These are phyloP conservation scores for Bryoerythrophyllum caledonicum DNA, from an alignment of 225 moss, liverwort and hornwort genomes.

Conservation along the genomic window DNA sequence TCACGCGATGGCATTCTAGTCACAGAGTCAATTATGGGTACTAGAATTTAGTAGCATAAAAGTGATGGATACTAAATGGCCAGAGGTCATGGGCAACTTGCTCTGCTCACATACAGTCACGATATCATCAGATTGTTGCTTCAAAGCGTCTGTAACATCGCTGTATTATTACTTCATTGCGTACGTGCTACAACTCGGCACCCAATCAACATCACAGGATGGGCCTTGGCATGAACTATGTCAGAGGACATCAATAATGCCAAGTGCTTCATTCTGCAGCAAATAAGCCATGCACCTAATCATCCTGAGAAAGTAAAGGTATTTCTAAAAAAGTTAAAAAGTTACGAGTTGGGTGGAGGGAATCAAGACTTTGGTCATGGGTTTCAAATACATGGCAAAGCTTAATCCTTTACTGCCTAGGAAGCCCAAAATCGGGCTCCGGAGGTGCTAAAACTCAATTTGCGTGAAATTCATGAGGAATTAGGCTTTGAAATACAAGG, in stretches of 20 bases:
- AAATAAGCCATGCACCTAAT: neutral
- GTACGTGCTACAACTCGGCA: neutral
- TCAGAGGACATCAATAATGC: neutral
- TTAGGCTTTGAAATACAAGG: too few species aligned
- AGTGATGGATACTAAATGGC: neutral
- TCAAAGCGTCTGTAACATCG: neutral
- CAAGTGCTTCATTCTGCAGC: neutral
- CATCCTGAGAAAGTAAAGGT: neutral
- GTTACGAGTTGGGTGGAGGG: too few species aligned
- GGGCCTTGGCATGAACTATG: neutral
- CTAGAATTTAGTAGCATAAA: neutral
- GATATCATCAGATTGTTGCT: neutral
- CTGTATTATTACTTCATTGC: neutral
- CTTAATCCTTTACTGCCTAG: too few species aligned
- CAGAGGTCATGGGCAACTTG: conserved; percentile 1
- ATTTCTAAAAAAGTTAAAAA: too few species aligned
- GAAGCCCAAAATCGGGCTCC: too few species aligned
- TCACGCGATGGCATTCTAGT: too few species aligned
- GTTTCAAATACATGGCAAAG: too few species aligned
- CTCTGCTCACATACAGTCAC: neutral
- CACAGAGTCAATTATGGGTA: too few species aligned
- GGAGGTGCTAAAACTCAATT: too few species aligned
- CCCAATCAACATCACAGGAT: neutral
- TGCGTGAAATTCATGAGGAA: too few species aligned
- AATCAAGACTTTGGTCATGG: too few species aligned